Base-by-base conservation (phyloP, 140 eudicot species). In the Erigeron philadelphicus region DNA sequence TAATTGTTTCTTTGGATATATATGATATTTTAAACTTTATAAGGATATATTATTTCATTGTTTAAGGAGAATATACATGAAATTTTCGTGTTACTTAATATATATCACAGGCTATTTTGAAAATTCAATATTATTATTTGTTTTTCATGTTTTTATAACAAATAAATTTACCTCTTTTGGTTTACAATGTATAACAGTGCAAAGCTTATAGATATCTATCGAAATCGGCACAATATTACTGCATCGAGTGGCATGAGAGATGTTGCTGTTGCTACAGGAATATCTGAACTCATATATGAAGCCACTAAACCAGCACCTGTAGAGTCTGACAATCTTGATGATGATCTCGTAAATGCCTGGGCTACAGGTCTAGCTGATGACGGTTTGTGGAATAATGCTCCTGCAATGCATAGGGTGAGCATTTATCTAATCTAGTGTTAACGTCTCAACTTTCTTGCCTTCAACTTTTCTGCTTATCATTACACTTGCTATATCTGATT, bases 271-370 rank as follows among this genome's bases (percentile, higher is more conserved):
- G 86, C 88, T 67, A 90, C 97, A 8, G 96, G 96, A 72, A 92
- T 92, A 62, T 86, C 95, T 70, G 96, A 92, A 47, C 96, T 92
- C 54, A 82, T 92, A 41, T 92, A 92, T 56, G 96, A 88, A 79
- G 74, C 87, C 42, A 78, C 81, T 38, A 84, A 90, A 68, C 81
- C 83, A 61, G 79, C 84, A 66, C 68, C 84, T 67, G 71, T 64
- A 53, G 89, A 86, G 76, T 72, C 89, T 64, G 96, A 88, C 65
- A 72, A 78, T 69, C 85, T 92, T 67, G 96, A 92, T 74, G 95
- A 92, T 78, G 98, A 92, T 83, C 95, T 92, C n/a, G 98, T 92
- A n/a, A 92, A 92, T 84, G 93, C 90, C 64, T 92, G 98, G 98
- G 98, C 98, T 18, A 68, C 98, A 18, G 88, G 80, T 68, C 96